phyloP scores from a whole-genome alignment of 345 rosid species.

The Populus deltoides region DNA sequence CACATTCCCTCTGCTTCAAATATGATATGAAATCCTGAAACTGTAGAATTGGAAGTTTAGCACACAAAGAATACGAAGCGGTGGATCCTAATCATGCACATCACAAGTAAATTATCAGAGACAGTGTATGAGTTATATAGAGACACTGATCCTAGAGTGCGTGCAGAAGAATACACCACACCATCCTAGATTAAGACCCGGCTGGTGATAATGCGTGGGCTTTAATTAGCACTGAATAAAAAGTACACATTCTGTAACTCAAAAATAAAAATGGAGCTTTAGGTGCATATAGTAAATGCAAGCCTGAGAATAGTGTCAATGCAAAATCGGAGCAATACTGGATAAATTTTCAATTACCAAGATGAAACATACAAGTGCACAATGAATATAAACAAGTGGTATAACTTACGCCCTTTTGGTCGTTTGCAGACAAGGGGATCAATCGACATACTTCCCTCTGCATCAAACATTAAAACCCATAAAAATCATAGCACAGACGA shows the following conservation, averaged over 20 bases:
- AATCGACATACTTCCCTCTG: conserved; percentile 94
- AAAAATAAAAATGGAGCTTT: too few species aligned
- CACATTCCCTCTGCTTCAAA: conserved; percentile 93
- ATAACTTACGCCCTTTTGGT: conserved; percentile 78
- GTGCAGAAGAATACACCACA: neutral
- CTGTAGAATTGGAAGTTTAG: conserved; percentile 38
- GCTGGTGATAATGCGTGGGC: neutral
- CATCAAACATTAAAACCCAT: conserved; percentile 30
- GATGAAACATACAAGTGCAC: too few species aligned
- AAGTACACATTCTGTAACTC: too few species aligned
- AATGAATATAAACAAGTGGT: neutral
- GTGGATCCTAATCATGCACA: neutral
- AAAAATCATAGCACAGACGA: neutral
- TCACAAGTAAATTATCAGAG: neutral
- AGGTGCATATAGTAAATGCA: neutral
- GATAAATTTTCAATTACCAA: neutral
- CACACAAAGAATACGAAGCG: neutral
- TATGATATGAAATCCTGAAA: conserved; percentile 86
- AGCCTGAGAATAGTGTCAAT: neutral
- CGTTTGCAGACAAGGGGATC: conserved; percentile 61
- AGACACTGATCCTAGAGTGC: too few species aligned
- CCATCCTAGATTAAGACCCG: neutral
- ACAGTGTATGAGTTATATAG: too few species aligned
- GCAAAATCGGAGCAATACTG: neutral
- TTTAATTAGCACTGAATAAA: neutral